These are phyloP conservation scores for Rhododendron henanense DNA, from an alignment of 148 eudicot species.

Conservation along the genomic window DNA sequence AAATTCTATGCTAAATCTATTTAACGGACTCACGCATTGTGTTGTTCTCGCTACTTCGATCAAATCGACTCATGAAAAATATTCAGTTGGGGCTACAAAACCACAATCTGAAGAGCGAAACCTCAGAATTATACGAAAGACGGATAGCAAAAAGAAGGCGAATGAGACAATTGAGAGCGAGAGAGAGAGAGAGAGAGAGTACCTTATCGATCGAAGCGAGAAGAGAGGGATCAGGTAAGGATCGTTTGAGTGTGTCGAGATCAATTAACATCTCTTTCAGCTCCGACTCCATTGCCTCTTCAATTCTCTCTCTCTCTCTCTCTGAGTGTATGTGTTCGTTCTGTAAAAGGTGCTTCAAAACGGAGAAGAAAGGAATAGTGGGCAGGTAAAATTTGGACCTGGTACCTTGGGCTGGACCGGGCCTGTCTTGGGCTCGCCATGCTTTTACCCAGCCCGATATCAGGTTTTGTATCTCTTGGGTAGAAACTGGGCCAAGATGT, in stretches of 20 bases:
- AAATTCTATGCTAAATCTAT: neutral
- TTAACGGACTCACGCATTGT: neutral
- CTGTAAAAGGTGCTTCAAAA: neutral
- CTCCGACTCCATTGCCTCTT: conserved; percentile 55
- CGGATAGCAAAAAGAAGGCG: neutral
- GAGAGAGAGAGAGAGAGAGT: neutral
- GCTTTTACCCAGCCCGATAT: neutral
- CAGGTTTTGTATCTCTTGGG: neutral
- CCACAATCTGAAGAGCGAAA: neutral
- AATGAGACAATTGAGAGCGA: neutral
- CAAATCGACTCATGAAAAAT: neutral
- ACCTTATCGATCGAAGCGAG: conserved; percentile 54
- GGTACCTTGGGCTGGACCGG: neutral
- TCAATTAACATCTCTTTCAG: conserved; percentile 43
- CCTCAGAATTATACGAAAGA: too few relatives aligned
- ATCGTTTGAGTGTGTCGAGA: conserved; percentile 48
- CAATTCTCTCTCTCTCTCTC: conserved; percentile 1
- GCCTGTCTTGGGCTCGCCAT: neutral
- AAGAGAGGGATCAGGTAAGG: conserved; percentile 48
- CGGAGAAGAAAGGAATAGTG: neutral
- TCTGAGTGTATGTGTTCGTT: neutral
- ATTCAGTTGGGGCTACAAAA: neutral
- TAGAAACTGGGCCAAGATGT: neutral
- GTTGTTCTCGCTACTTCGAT: neutral
- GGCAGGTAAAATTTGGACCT: neutral